Percentiles rank a stretch among this genome's conserved stretches.
Evolutionary conservation across 106 monocot species (phyloP).

Genomic region (Amphibolis antarctica): DNA sequence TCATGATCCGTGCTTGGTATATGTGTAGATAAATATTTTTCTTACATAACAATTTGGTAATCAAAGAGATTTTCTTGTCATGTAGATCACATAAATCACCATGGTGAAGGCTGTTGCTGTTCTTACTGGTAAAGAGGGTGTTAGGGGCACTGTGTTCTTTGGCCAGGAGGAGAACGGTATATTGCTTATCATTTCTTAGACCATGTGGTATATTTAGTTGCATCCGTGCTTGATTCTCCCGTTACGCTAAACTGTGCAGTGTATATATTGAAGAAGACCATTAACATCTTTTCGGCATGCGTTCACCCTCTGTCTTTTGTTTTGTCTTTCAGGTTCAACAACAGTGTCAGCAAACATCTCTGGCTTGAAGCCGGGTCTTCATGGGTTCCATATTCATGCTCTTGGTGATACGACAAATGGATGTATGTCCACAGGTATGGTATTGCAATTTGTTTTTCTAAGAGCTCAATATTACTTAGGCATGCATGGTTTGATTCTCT

Average conservation of each 20-base stretch:
- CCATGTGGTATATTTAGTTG: background rate
- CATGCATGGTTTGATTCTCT: background rate
- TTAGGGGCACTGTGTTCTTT: conserved; percentile 44
- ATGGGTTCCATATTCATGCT: conserved; percentile 63
- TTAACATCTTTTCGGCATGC: background rate
- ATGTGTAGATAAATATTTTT: background rate
- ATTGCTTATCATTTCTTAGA: background rate
- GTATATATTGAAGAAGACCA: too few relatives aligned
- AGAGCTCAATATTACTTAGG: background rate
- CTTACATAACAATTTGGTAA: background rate
- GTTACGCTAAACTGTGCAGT: background rate
- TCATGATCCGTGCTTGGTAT: too few relatives aligned
- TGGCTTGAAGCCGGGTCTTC: conserved; percentile 45
- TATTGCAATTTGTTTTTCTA: background rate
- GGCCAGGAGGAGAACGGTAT: conserved; percentile 61
- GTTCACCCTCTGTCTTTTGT: background rate
- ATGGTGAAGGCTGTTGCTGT: conserved; percentile 75
- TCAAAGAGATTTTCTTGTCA: background rate
- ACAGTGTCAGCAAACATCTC: conserved; percentile 36
- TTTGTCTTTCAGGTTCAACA: conserved; percentile 26
- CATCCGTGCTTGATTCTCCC: background rate
- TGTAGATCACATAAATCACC: conserved; percentile 5
- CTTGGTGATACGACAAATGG: conserved; percentile 84
- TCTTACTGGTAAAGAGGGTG: conserved; percentile 30
- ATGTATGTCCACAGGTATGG: conserved; percentile 72